Evolutionary conservation across 1,139 yeast genomes (phyloP), one percentile per base, ranked within the genome.

Genomic region (Candida sp.): DNA sequence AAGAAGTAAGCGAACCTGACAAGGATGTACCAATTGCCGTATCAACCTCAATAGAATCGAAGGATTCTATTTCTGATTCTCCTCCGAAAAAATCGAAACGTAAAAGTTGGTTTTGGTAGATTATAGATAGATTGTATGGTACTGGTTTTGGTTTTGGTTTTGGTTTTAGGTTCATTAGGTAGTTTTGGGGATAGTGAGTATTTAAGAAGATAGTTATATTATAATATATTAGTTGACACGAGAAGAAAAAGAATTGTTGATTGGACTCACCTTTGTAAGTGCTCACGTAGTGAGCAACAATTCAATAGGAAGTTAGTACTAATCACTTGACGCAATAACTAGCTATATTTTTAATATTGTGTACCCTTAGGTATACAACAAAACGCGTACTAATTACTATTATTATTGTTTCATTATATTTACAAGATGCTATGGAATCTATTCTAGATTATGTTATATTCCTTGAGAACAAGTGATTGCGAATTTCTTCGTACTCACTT

Each of bases 341-440:
- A 15, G 19, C 19, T 15, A 15, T 15, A 15, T 15, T 15, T 2
- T 15, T 15, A 15, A 15, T 15, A 15, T 15, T 15, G 19, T 15
- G 19, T 15, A 15, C 19, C 19, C 19, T 15, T 15, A 15, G 19
- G 19, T 15, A 15, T 15, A 15, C 19, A 15, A 15, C 19, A 15
- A 15, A 15, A 15, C 19, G 19, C 19, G 19, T 15, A 15, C 19
- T 15, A 15, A 15, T 15, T 15, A 15, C 19, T 15, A 12, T 32
- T 32, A 11, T 21, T 21, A 19, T 34, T 34, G 22, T 34, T 34
- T 33, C 19, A 21, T 19, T 21, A 38, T 22, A 38, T 30, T 38
- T 38, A 38, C 35, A 32, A 38, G 35, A 38, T 32, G 34, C 19
- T 25, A 25, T 34, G 36, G 8, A 15, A 15, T 15, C 15, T 32